Conservation (phyloP, 1,284 basidiomycete genomes). For the Xanthoconium separans region DNA sequence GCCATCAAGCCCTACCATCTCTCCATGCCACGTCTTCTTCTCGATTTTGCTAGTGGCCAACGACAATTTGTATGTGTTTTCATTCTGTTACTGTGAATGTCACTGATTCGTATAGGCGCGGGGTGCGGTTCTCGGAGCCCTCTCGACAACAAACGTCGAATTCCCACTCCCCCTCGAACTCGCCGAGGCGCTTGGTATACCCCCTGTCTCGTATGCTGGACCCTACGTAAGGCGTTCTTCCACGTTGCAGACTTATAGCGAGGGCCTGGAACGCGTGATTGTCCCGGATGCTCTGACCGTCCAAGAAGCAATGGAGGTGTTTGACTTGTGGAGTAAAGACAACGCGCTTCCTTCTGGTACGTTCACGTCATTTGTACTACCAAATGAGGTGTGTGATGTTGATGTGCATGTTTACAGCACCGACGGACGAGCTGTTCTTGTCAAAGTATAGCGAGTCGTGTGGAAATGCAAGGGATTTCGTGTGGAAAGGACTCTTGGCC, state of each 20-base stretch:
- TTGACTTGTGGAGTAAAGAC: constrained; percentile 68
- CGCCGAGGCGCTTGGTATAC: constrained; percentile 48
- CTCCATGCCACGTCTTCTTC: constrained; percentile 72
- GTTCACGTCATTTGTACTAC: background rate
- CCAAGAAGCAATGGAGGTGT: constrained; percentile 64
- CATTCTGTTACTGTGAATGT: background rate
- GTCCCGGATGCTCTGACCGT: constrained; percentile 60
- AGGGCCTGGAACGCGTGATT: constrained; percentile 51
- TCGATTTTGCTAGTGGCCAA: constrained; percentile 75
- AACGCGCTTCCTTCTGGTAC: constrained; percentile 31
- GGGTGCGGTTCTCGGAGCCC: constrained; percentile 66
- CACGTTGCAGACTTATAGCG: constrained; percentile 47
- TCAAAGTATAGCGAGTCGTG: constrained; percentile 70
- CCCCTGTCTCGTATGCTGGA: constrained; percentile 37
- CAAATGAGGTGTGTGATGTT: background rate
- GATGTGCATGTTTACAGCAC: constrained; percentile 29
- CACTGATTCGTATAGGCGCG: constrained; percentile 40
- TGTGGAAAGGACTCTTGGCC: constrained; percentile 66
- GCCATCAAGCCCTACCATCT: constrained; percentile 79
- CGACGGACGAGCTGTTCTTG: constrained; percentile 67
- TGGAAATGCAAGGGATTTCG: constrained; percentile 73
- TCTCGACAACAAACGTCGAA: constrained; percentile 54
- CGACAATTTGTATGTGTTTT: constrained; percentile 58
- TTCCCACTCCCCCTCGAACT: constrained; percentile 61
- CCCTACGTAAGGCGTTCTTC: constrained; percentile 52